Percentiles rank a stretch among this genome's conserved stretches.
Evolutionary conservation across 2,329 filamentous ascomycete genomes (phyloP).

Genomic region (Hypoxylon sp.): DNA sequence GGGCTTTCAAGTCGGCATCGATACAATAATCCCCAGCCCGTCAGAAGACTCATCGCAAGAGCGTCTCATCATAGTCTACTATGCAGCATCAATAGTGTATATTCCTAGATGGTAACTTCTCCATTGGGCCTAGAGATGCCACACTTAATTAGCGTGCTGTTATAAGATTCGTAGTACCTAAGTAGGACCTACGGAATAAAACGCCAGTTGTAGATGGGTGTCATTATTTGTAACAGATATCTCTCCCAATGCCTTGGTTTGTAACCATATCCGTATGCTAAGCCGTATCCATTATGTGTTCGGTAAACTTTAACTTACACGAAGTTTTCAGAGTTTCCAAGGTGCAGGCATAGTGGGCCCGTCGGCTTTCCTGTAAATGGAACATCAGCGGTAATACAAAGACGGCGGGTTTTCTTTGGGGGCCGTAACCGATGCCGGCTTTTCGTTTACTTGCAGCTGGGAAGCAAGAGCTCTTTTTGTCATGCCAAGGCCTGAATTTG

Average conservation of each 20-base stretch:
- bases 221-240: too few species aligned
- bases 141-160: too few species aligned
- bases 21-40: too few species aligned
- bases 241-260: not conserved
- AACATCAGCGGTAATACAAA: not conserved
- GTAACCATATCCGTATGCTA: not conserved
- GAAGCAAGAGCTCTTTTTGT: not conserved
- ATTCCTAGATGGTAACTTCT: not conserved
- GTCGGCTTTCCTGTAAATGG: not conserved
- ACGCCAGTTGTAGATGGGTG: too few species aligned
- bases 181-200: too few species aligned
- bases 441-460: conserved; percentile 2
- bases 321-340: not conserved
- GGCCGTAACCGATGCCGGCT: conserved; percentile 18
- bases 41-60: too few species aligned
- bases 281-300: not conserved
- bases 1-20: too few species aligned
- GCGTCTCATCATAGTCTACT: not conserved
- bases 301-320: not conserved
- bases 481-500: not conserved
- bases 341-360: not conserved
- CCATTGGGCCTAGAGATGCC: not conserved
- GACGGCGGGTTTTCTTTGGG: not conserved
- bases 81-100: not conserved
- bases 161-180: too few species aligned